Evolutionary conservation across 106 monocot species (phyloP), one percentile per base, ranked within the genome.

Genomic region (Dendrobium catenatum): DNA sequence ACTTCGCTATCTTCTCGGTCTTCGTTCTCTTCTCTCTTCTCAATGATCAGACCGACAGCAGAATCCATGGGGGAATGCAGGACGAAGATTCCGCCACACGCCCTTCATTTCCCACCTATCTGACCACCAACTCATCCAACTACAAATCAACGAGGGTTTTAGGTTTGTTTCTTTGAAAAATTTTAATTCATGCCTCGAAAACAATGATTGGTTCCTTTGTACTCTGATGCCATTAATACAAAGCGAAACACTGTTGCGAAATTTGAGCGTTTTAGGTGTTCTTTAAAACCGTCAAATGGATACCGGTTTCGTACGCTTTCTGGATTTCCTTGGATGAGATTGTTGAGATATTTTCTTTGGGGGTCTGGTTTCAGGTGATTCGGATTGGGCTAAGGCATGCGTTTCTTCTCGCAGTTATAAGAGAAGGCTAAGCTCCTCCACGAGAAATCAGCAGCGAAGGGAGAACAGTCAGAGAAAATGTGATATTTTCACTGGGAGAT

Each of bases 401-500:
- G 27, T 79, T 24, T 72, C 86, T 1, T 72, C 83, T 20, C 27
- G 79, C 77, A 85, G 55, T 67, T 87, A 79, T 76, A 77, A 55
- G 37, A 70, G 82, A 18, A 33, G 64, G n/a, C 18, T 18, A 43
- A 46, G 49, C 9, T 31, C 31, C 42, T 68, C 33, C 15, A 22
- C 24, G 44, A 72, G 72, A 24, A 7, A 70, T 10, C 47, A 29
- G 9, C 47, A 31, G 72, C 49, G 4, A 70, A 42, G 20, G 19
- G 16, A 24, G 55, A 33, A 17, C 10, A 9, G 55, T 64, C 42
- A 44, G 77, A 80, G 72, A 29, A 54, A 78, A 4, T 94, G 91
- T 68, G 89, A 94, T 83, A 15, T 88, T 51, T 94, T 89, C 72
- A 83, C 84, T 1, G 94, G 94, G 61, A 91, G 73, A 78, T 94